Evolutionary conservation across 2,329 filamentous ascomycete species (phyloP).

Genomic region (Tolypocladium tundrense): DNA sequence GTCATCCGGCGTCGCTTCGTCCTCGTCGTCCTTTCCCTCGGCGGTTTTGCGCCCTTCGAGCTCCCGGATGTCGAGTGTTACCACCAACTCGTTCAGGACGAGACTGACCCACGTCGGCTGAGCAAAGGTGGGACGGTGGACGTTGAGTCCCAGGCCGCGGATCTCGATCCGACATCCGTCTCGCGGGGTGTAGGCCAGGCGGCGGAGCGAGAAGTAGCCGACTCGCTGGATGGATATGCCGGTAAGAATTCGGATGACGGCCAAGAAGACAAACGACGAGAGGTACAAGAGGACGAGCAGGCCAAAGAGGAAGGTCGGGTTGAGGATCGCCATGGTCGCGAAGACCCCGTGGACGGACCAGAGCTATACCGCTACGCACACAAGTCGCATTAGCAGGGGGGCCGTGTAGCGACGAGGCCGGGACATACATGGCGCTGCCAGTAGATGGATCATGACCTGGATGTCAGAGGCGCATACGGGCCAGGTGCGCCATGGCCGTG

Average conservation of each 20-base stretch:
- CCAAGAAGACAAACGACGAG: conserved; percentile 85
- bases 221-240: conserved; percentile 93
- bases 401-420: not conserved
- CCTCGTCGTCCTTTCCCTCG: conserved; percentile 16
- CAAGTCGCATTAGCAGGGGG: not conserved
- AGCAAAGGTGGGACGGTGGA: conserved; percentile 92
- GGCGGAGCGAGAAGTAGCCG: conserved; percentile 83
- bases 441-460: not conserved
- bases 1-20: not conserved
- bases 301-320: conserved; percentile 77
- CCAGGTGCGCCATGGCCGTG: not conserved
- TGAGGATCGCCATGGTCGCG: conserved; percentile 51
- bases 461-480: not conserved
- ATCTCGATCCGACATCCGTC: conserved; percentile 88
- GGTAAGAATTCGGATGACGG: conserved; percentile 82
- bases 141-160: conserved; percentile 72
- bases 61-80: conserved; percentile 69
- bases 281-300: conserved; percentile 80
- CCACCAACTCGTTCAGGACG: conserved; percentile 71
- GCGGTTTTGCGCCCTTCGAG: conserved; percentile 41
- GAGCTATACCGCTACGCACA: conserved; percentile 1
- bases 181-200: conserved; percentile 79
- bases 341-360: not conserved
- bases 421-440: not conserved
- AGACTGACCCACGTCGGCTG: conserved; percentile 95